Base-by-base conservation (phyloP, 768 basidiomycete species). In the Fistulinella prunicolor region DNA sequence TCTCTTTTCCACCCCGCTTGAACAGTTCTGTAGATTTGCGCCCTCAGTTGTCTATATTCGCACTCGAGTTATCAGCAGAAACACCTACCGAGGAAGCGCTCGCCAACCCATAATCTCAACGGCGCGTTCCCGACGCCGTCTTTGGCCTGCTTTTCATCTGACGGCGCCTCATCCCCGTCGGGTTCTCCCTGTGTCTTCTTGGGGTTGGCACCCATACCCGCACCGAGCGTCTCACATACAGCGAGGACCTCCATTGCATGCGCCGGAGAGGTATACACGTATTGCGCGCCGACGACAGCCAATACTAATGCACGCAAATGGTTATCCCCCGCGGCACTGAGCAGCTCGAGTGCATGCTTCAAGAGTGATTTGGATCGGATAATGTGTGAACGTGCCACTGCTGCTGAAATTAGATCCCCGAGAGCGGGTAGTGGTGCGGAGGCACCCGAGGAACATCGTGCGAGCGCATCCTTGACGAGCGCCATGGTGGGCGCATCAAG, bases 291-390 rank as follows among this genome's bases (percentile, higher is more conserved):
- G 10, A 83, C 76, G 16, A 89, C 73, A 3, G 84, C 79, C 16
- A 90, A 71, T 3, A 89, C 71, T 1, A 88, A 68, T 12, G 85
- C 85, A 9, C 86, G 83, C 17, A 89, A 67, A 59, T 89, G 79
- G 52, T 88, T 90, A 51, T 90, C 88, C 17, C 76, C 80, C 3
- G 83, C 73, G 1, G 63, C 56, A 1, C 78, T 81, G 0, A 81
- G 78, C 13, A 83, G 69, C 12, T 75, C 71, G 2, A 91, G 73
- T 0, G 86, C 83, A 1, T 67, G 63, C 46, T 83, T 83, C n/a
- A 80, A 70, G 42, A 83, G 75, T 1, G 57, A 58, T 36, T 64
- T 64, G 9, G 64, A 66, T 3, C 61, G 59, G 28, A 64, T 58
- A 38, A 64, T 64, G 24, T 66, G 64, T 14, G 61, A 46, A 12